Percentiles rank a stretch among this genome's conserved stretches.
Evolutionary conservation across 148 eudicot genomes (phyloP).

Genomic region (Arbutus unedo): DNA sequence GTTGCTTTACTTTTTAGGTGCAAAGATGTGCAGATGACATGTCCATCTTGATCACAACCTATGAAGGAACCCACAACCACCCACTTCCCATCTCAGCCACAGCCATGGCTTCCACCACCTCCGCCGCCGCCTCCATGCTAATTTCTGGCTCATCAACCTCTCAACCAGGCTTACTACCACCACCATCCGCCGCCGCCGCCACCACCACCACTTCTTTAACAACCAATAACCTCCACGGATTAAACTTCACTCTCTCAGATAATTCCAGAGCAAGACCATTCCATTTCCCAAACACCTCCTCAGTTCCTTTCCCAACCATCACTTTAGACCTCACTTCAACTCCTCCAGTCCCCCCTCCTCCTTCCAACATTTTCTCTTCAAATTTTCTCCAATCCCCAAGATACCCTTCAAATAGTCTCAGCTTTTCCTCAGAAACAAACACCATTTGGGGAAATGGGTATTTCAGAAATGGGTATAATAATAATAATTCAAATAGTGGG

Average conservation of each 20-base stretch:
- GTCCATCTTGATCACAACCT: slow-evolving; percentile 75
- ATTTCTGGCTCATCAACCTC: slow-evolving; percentile 72
- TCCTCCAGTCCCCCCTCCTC: slow-evolving; percentile 27
- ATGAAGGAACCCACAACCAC: slow-evolving; percentile 85
- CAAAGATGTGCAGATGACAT: slow-evolving; percentile 69
- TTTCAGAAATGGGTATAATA: slow-evolving; percentile 29
- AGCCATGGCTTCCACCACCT: slow-evolving; percentile 86
- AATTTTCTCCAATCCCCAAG: slow-evolving; percentile 25
- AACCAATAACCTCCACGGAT: slow-evolving; percentile 33
- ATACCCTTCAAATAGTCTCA: slow-evolving; percentile 40
- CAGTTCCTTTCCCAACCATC: slow-evolving; percentile 53
- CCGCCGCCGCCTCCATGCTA: slow-evolving; percentile 84
- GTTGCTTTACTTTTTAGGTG: slow-evolving; percentile 56
- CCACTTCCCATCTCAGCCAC: slow-evolving; percentile 62
- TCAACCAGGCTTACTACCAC: slow-evolving; percentile 22
- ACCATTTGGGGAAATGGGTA: slow-evolving; percentile 43
- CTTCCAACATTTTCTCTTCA: slow-evolving; percentile 34
- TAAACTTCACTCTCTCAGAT: slow-evolving; percentile 36
- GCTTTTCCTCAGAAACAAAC: slow-evolving; percentile 48
- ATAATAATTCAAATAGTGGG: slow-evolving; percentile 21
- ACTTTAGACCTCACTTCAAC: slow-evolving; percentile 66
- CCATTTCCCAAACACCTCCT: slow-evolving; percentile 41
- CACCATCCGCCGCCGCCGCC: slow-evolving; percentile 14
- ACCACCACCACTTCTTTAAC: slow-evolving; percentile 9
- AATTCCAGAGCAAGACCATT: slow-evolving; percentile 41